These are phyloP conservation scores for Sarcodon sp. DNA, from an alignment of 768 basidiomycete genomes.

Conservation along the genomic window DNA sequence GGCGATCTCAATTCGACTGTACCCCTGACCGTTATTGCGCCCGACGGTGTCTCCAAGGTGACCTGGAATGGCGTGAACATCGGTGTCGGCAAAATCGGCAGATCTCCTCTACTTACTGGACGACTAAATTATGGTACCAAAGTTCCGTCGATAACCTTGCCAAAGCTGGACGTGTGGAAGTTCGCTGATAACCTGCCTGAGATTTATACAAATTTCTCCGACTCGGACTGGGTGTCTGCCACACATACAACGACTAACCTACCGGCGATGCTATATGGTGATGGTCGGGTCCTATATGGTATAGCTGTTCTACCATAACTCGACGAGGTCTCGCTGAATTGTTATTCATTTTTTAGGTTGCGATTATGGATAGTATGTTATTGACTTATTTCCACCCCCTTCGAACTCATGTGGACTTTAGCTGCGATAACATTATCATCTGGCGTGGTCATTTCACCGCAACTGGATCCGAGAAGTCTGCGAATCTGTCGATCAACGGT, in stretches of 20 bases:
- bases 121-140: slow-evolving; percentile 24
- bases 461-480: slow-evolving; percentile 44
- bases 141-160: slow-evolving; percentile 22
- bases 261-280: slow-evolving; percentile 55
- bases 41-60: slow-evolving; percentile 34
- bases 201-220: slow-evolving; percentile 40
- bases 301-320: not conserved
- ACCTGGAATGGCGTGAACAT: slow-evolving; percentile 61
- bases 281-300: slow-evolving; percentile 65
- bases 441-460: slow-evolving; percentile 75
- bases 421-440: slow-evolving; percentile 72
- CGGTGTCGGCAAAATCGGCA: slow-evolving; percentile 20
- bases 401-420: slow-evolving; percentile 13
- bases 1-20: slow-evolving; percentile 59
- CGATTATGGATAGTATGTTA: slow-evolving; percentile 65
- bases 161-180: slow-evolving; percentile 55
- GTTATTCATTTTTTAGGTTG: slow-evolving; percentile 26
- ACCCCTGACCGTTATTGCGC: slow-evolving; percentile 51
- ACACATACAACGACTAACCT: slow-evolving; percentile 67
- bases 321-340: not conserved
- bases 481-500: slow-evolving; percentile 72
- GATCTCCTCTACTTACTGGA: slow-evolving; percentile 31
- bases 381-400: not conserved
- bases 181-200: slow-evolving; percentile 71
- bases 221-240: slow-evolving; percentile 51